Percentiles rank a stretch among this genome's conserved stretches.
phyloP scores from a whole-genome alignment of 495 filamentous ascomycete species.

The Penicillium psychrofluorescens region DNA sequence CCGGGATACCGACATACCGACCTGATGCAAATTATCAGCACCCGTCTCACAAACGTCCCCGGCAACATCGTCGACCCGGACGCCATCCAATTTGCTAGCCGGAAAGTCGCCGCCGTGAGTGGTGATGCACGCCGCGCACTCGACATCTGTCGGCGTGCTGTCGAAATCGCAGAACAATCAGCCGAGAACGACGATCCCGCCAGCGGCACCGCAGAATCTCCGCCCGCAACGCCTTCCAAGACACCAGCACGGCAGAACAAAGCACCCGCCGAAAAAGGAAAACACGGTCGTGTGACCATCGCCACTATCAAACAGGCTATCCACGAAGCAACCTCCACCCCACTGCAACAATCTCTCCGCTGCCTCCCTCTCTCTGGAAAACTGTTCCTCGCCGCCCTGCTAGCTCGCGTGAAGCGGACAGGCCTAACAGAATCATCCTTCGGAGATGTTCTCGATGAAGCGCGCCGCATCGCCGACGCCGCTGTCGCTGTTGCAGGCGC shows the following conservation, averaged over 20 bases:
- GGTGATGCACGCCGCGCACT: slow-evolving; percentile 89
- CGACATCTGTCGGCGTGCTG: slow-evolving; percentile 92
- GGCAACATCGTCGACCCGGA: slow-evolving; percentile 88
- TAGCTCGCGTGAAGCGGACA: slow-evolving; percentile 70
- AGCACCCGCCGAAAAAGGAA: slow-evolving; percentile 8
- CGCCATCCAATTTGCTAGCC: slow-evolving; percentile 89
- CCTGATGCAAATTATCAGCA: slow-evolving; percentile 95
- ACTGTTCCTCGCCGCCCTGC: slow-evolving; percentile 72
- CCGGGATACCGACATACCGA: slow-evolving; percentile 96
- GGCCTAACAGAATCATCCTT: slow-evolving; percentile 82
- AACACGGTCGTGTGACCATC: slow-evolving; percentile 69
- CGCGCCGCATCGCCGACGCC: slow-evolving; percentile 61
- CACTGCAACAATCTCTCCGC: slow-evolving; percentile 80
- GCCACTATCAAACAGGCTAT: slow-evolving; percentile 90
- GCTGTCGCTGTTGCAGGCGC: slow-evolving; percentile 40
- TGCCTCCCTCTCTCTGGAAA: slow-evolving; percentile 74
- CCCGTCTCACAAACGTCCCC: slow-evolving; percentile 76
- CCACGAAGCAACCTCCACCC: slow-evolving; percentile 86
- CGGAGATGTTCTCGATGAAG: slow-evolving; percentile 88
- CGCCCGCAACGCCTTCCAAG: slow-evolving; percentile 42
- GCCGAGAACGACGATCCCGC: slow-evolving; percentile 37
- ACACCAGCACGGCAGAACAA: slow-evolving; percentile 28
- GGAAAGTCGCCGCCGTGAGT: slow-evolving; percentile 94
- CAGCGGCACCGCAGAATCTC: slow-evolving; percentile 26
- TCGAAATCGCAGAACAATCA: slow-evolving; percentile 81